Evolutionary conservation across 495 filamentous ascomycete species (phyloP), one percentile per base, ranked within the genome.

Genomic region (Lichenothelia convexa): DNA sequence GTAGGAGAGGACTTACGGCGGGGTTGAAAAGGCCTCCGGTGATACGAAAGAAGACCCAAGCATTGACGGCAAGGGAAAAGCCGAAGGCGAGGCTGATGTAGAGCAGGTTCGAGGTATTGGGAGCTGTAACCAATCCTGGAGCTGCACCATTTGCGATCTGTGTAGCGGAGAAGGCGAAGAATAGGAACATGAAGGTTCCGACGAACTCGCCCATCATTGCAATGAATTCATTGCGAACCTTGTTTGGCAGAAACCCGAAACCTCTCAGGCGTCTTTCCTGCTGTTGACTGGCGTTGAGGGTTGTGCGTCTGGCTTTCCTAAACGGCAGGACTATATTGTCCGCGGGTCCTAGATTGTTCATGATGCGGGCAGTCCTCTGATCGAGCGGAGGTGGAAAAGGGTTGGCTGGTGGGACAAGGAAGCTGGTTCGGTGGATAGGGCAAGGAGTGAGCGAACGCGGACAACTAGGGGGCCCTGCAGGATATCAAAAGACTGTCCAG

Each of bases 41-140:
- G 35, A 53, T 50, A 4, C 49, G 38, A 35, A 53, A 53, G 38
- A 53, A 53, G 6, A 53, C 45, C 49, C 49, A 53, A 17, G 45
- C 49, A 39, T 48, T 47, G 20, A 53, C 49, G 0, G 45, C 42
- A 30, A 53, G 35, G 16, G 42, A 47, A 37, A 53, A 50, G 21
- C 49, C 49, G 31, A 53, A 53, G 4, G 44, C 41, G 20, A 53
- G 32, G 13, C 38, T 15, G 18, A 53, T 47, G 29, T 45, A 53
- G 21, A 50, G 18, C 30, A 53, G 30, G 12, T 20, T 38, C 12
- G 21, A 21, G 6, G 47, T 40, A 34, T 53, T 50, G 3, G 47
- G 49, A 30, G 31, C 36, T 34, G 43, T 37, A 18, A 36, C 17
- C 1, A 50, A 19, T 2, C 47, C 46, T 8, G 40, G 37, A 8